Evolutionary conservation across 495 filamentous ascomycete genomes (phyloP), one percentile per base, ranked within the genome.

Genomic region (Neurospora cerealis): DNA sequence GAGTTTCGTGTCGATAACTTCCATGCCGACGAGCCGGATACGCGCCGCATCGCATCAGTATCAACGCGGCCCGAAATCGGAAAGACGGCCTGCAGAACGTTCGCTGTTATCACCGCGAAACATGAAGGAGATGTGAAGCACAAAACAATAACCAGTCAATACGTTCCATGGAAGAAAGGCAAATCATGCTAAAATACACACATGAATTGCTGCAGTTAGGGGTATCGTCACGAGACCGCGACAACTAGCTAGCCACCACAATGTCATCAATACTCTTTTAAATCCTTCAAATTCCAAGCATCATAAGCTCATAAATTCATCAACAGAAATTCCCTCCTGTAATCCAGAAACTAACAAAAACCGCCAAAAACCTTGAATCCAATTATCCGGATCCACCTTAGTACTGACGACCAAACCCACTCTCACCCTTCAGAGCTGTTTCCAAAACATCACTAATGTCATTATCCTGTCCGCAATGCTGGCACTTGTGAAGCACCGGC

Each of bases 401-500:
- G 15, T 66, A 36, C 28, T 34, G 28, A 66, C 54, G 28, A 34
- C 13, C 21, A 10, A 10, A 0, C 4, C 0, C 48, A 66, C 54
- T 62, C 71, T 32, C 71, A 41, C 40, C 41, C 37, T 69, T 60
- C 66, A 40, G 11, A 34, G 2, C 42, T 40, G 21, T 42, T 60
- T 24, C 40, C 62, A 69, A 21, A 72, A 32, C 75, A 66, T 44
- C 78, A 54, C 76, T 77, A 40, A 81, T 78, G 75, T 81, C 80
- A 72, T 80, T 81, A n/a, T 82, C 80, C n/a, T 74, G 69, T 1
- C 80, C 80, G 39, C 80, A 83, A 70, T 79, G 79, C 72, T 74
- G 72, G 54, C 81, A 83, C 74, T 70, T 73, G 42, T 82, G 78
- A 73, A 77, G 4, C 13, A 81, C 73, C 73, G 70, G 74, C 38